Conservation (phyloP, 352 stramenopile genomes). For the Globisporangium irregulare region DNA sequence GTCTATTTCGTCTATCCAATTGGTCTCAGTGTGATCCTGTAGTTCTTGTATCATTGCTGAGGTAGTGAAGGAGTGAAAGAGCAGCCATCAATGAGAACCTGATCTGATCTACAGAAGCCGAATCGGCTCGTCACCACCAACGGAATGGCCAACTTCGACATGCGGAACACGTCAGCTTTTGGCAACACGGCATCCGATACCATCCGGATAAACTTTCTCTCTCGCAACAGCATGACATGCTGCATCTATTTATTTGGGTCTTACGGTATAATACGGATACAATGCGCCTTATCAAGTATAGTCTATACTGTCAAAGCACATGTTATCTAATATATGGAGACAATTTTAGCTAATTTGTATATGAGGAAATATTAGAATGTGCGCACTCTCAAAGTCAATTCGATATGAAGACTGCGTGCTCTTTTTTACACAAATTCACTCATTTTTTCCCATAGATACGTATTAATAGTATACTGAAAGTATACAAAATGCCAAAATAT, state of each 20-base stretch:
- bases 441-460: too few relatives aligned
- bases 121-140: not conserved
- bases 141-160: conserved; percentile 1
- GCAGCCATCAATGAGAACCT: not conserved
- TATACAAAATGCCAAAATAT: too few relatives aligned
- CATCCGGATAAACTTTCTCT: not conserved
- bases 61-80: not conserved
- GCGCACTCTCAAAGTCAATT: too few relatives aligned
- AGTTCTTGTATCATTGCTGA: too few relatives aligned
- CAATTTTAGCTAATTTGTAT: too few relatives aligned
- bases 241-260: not conserved
- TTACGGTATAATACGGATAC: not conserved
- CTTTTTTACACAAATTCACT: too few relatives aligned
- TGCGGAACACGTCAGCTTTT: not conserved
- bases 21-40: not conserved
- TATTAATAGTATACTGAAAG: too few relatives aligned
- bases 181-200: not conserved
- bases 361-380: too few relatives aligned
- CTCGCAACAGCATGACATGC: too few relatives aligned
- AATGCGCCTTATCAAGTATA: not conserved
- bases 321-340: too few relatives aligned
- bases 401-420: too few relatives aligned
- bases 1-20: not conserved
- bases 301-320: too few relatives aligned
- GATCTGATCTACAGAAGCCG: not conserved